These are phyloP conservation scores for Oidiodendron maius DNA, from an alignment of 495 filamentous ascomycete species.

Conservation along the genomic window DNA sequence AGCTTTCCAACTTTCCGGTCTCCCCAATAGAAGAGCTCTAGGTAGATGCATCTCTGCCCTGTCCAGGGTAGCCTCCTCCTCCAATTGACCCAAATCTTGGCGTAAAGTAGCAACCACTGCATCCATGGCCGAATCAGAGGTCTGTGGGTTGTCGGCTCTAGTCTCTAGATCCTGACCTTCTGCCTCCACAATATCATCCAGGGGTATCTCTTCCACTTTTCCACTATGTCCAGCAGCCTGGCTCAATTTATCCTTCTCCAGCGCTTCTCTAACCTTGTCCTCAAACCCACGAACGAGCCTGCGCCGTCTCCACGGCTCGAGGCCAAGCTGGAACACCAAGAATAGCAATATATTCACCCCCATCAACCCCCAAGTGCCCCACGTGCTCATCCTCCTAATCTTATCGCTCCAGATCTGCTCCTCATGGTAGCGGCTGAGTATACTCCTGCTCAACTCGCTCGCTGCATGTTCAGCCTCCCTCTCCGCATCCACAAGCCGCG, in stretches of 20 bases:
- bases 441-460: slow-evolving; percentile 65
- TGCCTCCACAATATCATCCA: slow-evolving; percentile 13
- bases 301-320: slow-evolving; percentile 86
- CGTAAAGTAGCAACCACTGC: slow-evolving; percentile 12
- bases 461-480: slow-evolving; percentile 69
- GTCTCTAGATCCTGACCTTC: slow-evolving; percentile 17
- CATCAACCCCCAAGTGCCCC: slow-evolving; percentile 98
- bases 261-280: slow-evolving; percentile 71
- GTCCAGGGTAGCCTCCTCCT: slow-evolving; percentile 11
- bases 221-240: slow-evolving; percentile 14
- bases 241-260: slow-evolving; percentile 63
- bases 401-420: slow-evolving; percentile 99
- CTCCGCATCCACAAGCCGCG: slow-evolving; percentile 67
- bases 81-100: slow-evolving; percentile 4
- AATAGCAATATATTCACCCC: slow-evolving; percentile 90
- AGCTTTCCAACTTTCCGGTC: slow-evolving; percentile 44
- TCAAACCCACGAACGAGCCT: slow-evolving; percentile 73
- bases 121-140: slow-evolving; percentile 15
- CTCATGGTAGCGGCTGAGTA: slow-evolving; percentile 90
- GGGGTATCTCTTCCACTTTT: slow-evolving; percentile 2
- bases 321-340: slow-evolving; percentile 80
- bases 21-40: not conserved
- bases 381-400: slow-evolving; percentile 91
- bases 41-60: slow-evolving; percentile 17
- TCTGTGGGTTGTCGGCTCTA: slow-evolving; percentile 2